Conservation (phyloP, 371 early-diverging fungal species). For the Gilbertella persicaria region DNA sequence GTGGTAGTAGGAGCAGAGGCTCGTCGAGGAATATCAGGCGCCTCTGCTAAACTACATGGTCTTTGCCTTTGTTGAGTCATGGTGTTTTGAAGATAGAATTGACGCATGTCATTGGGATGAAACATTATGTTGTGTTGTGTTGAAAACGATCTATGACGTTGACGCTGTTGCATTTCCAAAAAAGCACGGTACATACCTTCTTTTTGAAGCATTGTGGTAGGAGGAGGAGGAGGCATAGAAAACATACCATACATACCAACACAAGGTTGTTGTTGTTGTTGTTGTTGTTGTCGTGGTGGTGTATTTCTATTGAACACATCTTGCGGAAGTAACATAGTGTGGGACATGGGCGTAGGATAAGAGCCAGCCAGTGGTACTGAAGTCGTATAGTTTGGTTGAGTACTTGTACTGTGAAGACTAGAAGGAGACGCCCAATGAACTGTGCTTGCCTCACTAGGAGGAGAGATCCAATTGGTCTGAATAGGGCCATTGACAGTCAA, state of each 20-base stretch:
- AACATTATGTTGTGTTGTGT: neutral
- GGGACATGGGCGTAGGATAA: neutral
- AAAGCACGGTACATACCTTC: constrained; percentile 9
- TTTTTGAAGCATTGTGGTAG: neutral
- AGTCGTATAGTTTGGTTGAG: neutral
- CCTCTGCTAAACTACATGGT: neutral
- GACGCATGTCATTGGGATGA: neutral
- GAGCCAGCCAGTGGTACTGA: neutral
- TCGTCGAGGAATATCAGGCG: neutral
- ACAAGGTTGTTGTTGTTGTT: too few species aligned
- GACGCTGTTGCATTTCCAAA: constrained; percentile 2
- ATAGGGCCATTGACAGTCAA: neutral
- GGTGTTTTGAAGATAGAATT: neutral
- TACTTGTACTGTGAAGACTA: neutral
- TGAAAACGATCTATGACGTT: too few species aligned
- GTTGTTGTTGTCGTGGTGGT: neutral
- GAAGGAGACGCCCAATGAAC: too few species aligned
- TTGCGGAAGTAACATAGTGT: constrained; percentile 1
- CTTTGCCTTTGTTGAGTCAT: neutral
- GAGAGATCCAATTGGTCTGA: neutral
- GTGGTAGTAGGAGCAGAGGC: constrained; percentile 3
- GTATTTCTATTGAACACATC: constrained; percentile 1
- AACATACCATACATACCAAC: neutral
- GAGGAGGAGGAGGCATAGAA: neutral
- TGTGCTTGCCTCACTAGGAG: too few species aligned